Conservation (phyloP, 1,284 basidiomycete species). For the Fomitopsis betulina region DNA sequence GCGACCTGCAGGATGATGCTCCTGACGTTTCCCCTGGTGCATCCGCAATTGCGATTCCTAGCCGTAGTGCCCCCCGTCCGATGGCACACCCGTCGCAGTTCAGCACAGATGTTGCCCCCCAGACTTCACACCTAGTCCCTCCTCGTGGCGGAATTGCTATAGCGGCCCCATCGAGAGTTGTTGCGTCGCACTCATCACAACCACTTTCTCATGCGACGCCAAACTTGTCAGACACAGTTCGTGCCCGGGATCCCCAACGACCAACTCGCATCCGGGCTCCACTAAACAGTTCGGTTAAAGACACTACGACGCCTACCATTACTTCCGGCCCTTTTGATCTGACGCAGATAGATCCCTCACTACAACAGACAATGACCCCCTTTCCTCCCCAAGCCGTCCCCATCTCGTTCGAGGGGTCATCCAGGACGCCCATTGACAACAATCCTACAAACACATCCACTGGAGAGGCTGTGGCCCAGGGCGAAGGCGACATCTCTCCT, state of each 20-base stretch:
- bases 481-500: not conserved
- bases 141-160: not conserved
- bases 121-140: not conserved
- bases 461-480: too few relatives aligned
- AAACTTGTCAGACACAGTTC: not conserved
- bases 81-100: not conserved
- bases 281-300: not conserved
- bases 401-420: not conserved
- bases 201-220: not conserved
- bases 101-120: not conserved
- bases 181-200: not conserved
- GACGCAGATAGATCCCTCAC: slow-evolving; percentile 3
- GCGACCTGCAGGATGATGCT: not conserved
- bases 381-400: not conserved
- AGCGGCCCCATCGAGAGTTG: slow-evolving; percentile 6
- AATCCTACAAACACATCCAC: not conserved
- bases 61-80: not conserved
- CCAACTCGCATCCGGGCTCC: not conserved
- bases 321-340: not conserved
- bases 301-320: too few relatives aligned
- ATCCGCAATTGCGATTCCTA: not conserved
- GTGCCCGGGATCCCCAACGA: not conserved
- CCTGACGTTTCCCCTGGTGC: not conserved
- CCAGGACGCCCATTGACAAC: not conserved
- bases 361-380: not conserved